Evolutionary conservation across 2,329 filamentous ascomycete species (phyloP).

Genomic region (Rhytidhysteron rufulum): DNA sequence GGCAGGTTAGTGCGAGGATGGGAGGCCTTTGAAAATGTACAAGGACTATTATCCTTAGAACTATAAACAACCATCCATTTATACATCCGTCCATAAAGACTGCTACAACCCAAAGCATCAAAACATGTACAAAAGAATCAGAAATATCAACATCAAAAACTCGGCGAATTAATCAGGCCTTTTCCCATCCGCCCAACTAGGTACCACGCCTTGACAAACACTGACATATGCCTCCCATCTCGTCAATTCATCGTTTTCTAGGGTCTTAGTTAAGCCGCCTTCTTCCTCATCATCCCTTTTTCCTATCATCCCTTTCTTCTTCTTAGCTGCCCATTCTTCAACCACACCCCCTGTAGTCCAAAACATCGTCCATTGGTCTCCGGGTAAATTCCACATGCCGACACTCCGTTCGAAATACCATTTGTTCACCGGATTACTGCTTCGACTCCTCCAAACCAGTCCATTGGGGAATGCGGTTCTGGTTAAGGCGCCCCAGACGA

Average conservation of each 20-base stretch:
- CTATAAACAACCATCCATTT: too few relatives aligned
- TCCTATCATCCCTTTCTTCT: slow-evolving; percentile 32
- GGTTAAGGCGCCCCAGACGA: slow-evolving; percentile 96
- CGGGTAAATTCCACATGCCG: slow-evolving; percentile 76
- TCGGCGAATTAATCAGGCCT: slow-evolving; percentile 14
- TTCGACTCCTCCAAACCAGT: slow-evolving; percentile 87
- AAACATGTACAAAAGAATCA: too few relatives aligned
- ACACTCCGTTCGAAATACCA: slow-evolving; percentile 95
- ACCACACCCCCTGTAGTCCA: slow-evolving; percentile 74
- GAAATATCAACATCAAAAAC: too few relatives aligned
- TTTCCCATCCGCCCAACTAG: slow-evolving; percentile 47
- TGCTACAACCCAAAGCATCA: too few relatives aligned
- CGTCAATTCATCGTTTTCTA: slow-evolving; percentile 16
- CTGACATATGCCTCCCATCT: slow-evolving; percentile 48
- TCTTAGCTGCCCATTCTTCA: slow-evolving; percentile 54
- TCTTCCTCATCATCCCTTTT: slow-evolving; percentile 52
- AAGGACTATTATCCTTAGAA: too few relatives aligned
- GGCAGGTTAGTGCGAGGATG: too few relatives aligned
- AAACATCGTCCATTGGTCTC: slow-evolving; percentile 96
- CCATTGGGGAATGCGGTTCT: slow-evolving; percentile 81
- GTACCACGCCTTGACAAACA: slow-evolving; percentile 45
- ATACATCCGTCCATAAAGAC: too few relatives aligned
- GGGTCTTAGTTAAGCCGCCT: too few relatives aligned
- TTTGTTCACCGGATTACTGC: slow-evolving; percentile 94
- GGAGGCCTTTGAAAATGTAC: too few relatives aligned